Base-by-base conservation (phyloP, 805 yeast genomes). In the Komagataella populi region DNA sequence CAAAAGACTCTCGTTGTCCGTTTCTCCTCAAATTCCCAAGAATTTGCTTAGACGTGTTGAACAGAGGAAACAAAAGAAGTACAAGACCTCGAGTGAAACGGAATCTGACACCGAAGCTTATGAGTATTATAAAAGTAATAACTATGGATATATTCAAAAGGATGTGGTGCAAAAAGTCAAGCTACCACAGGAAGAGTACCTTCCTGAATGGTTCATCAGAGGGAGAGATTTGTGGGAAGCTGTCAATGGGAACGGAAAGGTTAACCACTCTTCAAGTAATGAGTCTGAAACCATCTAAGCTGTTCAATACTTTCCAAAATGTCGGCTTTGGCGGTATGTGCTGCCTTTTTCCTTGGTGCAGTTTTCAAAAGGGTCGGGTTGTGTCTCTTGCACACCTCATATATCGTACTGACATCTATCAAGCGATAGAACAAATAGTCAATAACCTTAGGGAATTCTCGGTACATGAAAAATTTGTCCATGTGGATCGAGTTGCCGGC, bases 401-500 rank as follows among this genome's bases (percentile, higher is more conserved):
- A 78, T 48, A 93, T 69, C 1, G 89, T 72, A n/a, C 95, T 83
- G 14, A 93, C 99, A 61, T 93, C 99, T 45, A 93, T 77, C 45
- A 90, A 73, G 51, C 99, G 75, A 63, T 93, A 93, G 62, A 70
- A 77, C 58, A 78, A 66, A 53, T 72, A 72, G 45, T 77, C 77
- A n/a, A 77, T 64, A 6, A 87, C 82, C 48, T 73, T 65, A 0
- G 98, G 98, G 70, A 93, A 81, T 60, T 91, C 96, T 50, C 78
- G 73, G 62, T 80, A 69, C 84, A 93, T 76, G 66, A 91, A 93
- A 49, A 84, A 73, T 53, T 88, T 77, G 64, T 93, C 99, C 82
- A 87, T 83, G 64, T 93, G 97, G 17, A 93, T 82, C 0, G 96
- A 77, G 58, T 91, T 93, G 1, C 99, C 99, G 0, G 95, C 96